Evolutionary conservation across 2,329 filamentous ascomycete species (phyloP).

Genomic region (Phaeosphaeria sp.): DNA sequence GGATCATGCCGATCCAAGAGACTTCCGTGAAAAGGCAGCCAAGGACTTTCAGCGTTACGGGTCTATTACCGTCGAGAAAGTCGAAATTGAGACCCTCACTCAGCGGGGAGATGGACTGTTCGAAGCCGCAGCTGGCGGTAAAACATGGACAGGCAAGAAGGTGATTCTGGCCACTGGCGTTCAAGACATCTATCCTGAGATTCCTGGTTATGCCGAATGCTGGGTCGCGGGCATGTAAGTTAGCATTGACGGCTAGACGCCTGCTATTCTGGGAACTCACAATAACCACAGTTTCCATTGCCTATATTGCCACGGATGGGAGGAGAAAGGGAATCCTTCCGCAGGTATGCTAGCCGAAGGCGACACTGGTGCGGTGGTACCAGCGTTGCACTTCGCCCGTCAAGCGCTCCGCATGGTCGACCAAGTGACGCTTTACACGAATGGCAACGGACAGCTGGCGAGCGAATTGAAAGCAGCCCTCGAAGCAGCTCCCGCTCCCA

Average conservation of each 20-base stretch:
- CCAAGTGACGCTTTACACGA: neutral
- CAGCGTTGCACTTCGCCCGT: neutral
- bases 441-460: neutral
- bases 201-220: conserved; percentile 59
- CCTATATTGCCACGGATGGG: neutral
- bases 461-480: neutral
- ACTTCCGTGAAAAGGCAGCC: conserved; percentile 37
- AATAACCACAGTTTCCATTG: neutral
- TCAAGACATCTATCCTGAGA: conserved; percentile 56
- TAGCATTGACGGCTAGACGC: neutral
- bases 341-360: neutral
- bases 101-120: conserved; percentile 31
- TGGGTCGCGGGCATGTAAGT: conserved; percentile 59
- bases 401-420: neutral
- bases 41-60: conserved; percentile 36
- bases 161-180: conserved; percentile 62
- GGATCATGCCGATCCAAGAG: conserved; percentile 45
- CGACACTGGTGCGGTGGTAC: neutral
- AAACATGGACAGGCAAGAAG: conserved; percentile 56
- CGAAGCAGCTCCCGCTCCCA: neutral
- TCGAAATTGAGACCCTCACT: conserved; percentile 20
- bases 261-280: neutral
- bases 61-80: conserved; percentile 28
- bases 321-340: neutral
- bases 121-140: conserved; percentile 49